These are phyloP conservation scores for Colletotrichum coccodes DNA, from an alignment of 2,329 filamentous ascomycete genomes.

Conservation along the genomic window DNA sequence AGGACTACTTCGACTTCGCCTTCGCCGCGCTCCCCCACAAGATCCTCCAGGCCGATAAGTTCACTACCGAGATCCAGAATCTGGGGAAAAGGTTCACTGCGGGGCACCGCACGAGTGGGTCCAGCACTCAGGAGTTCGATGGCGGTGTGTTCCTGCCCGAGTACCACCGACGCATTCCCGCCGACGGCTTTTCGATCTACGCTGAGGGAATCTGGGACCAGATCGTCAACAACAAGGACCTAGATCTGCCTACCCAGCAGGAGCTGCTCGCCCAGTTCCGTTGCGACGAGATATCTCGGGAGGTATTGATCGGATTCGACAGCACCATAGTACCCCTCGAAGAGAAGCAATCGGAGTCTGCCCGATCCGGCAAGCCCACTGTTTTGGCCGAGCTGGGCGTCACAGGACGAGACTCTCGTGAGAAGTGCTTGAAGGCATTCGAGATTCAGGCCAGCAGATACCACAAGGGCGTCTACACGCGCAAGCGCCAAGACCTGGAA, in stretches of 20 bases:
- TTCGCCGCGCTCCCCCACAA: slow-evolving; percentile 97
- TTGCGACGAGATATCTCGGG: slow-evolving; percentile 94
- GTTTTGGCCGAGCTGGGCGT: slow-evolving; percentile 81
- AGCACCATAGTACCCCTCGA: slow-evolving; percentile 84
- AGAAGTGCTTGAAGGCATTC: slow-evolving; percentile 83
- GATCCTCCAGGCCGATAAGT: slow-evolving; percentile 93
- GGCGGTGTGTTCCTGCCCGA: slow-evolving; percentile 90
- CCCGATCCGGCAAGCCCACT: slow-evolving; percentile 75
- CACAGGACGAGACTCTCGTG: slow-evolving; percentile 77
- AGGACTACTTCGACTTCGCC: slow-evolving; percentile 98
- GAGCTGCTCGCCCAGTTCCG: slow-evolving; percentile 96
- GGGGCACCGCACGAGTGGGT: slow-evolving; percentile 78
- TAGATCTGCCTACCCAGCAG: slow-evolving; percentile 96
- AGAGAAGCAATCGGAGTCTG: slow-evolving; percentile 81
- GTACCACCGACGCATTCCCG: slow-evolving; percentile 95
- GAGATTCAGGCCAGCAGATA: slow-evolving; percentile 92
- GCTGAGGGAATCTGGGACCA: slow-evolving; percentile 97
- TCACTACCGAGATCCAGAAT: slow-evolving; percentile 81
- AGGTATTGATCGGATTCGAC: slow-evolving; percentile 88
- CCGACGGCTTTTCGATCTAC: slow-evolving; percentile 95
- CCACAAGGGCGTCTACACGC: slow-evolving; percentile 92
- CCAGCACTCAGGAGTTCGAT: slow-evolving; percentile 73
- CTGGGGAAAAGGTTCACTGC: slow-evolving; percentile 85
- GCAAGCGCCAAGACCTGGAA: slow-evolving; percentile 87
- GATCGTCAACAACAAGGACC: slow-evolving; percentile 98